These are phyloP conservation scores for Candida yuanshanica DNA, from an alignment of 805 yeast genomes.

Conservation along the genomic window DNA sequence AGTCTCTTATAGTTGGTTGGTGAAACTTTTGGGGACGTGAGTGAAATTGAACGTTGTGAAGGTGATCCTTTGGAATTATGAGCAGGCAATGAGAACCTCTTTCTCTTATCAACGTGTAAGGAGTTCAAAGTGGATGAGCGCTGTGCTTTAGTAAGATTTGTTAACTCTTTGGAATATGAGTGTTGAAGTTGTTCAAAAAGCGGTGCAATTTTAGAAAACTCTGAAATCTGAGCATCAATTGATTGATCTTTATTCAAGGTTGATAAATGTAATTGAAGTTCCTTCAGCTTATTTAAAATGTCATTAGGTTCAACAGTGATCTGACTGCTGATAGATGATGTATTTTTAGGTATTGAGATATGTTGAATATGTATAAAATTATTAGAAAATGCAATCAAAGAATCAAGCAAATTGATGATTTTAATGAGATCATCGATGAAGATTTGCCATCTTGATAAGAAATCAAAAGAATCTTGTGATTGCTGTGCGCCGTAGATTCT, in stretches of 20 bases:
- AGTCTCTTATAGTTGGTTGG: slow-evolving; percentile 18
- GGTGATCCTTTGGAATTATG: slow-evolving; percentile 3
- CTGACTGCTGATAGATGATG: neutral
- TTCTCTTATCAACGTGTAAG: slow-evolving; percentile 6
- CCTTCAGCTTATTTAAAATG: slow-evolving; percentile 5
- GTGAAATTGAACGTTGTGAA: slow-evolving; percentile 9
- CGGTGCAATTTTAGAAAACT: slow-evolving; percentile 7
- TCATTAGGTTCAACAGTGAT: neutral
- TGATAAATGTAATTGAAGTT: slow-evolving; percentile 5
- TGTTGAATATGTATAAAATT: slow-evolving; percentile 3
- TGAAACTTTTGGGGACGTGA: slow-evolving; percentile 4
- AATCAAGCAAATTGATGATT: neutral
- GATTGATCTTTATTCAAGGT: slow-evolving; percentile 4
- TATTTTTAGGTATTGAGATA: neutral
- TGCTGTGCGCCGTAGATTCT: slow-evolving; percentile 6
- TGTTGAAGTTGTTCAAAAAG: slow-evolving; percentile 3
- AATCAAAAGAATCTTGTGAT: neutral
- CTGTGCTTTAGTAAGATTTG: slow-evolving; percentile 2
- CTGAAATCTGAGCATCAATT: slow-evolving; percentile 6
- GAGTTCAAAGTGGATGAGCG: neutral
- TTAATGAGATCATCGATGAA: neutral
- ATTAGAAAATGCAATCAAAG: neutral
- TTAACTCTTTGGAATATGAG: slow-evolving; percentile 3
- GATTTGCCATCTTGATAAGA: neutral
- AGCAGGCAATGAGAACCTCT: slow-evolving; percentile 19